Evolutionary conservation across 371 early-diverging fungal genomes (phyloP), one percentile per base, ranked within the genome.

Genomic region (Zychaea mexicana): DNA sequence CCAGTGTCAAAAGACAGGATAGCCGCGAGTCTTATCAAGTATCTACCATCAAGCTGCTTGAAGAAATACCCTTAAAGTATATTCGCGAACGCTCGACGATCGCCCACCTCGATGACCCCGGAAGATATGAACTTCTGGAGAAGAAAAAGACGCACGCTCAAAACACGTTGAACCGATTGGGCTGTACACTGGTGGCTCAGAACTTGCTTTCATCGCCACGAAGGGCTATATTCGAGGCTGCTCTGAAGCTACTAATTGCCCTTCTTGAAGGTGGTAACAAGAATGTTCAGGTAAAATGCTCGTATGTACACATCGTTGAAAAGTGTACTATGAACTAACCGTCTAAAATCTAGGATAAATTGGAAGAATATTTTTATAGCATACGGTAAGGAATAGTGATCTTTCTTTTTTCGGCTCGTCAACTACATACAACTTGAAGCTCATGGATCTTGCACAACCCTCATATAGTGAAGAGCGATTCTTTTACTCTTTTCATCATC

Each of bases 241-340:
- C 84, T 0, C 55, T 84, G 13, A 68, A 75, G 15, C 55, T 82
- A 5, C 49, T 86, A 28, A 84, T 84, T 21, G 78, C 79, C 2
- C 57, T 86, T 12, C 65, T 86, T 9, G 84, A 83, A 45, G 86
- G 86, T n/a, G 86, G 86, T 2, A 86, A 86, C 57, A 77, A 74
- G 33, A 72, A 72, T 26, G 81, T 84, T 6, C 86, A 85, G 64
- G 64, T 64, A 64, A 4, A 21, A 8, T 33, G 33, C 33, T 19
- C 38, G 38, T 36, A 9, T 36, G 9, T 33, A 13, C 12, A 39
- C 12, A n/a, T 15, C 12, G 24, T 8, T 6, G 21, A 39, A 46
- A 28, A 12, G 30, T 7, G n/a, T 7, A 57, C 10, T 26, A 19
- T 5, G 13, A 6, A 22, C 5, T 31, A 54, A 9, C 55, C 8